Conservation (phyloP, 768 basidiomycete genomes). For the Gelatoporia subvermispora region DNA sequence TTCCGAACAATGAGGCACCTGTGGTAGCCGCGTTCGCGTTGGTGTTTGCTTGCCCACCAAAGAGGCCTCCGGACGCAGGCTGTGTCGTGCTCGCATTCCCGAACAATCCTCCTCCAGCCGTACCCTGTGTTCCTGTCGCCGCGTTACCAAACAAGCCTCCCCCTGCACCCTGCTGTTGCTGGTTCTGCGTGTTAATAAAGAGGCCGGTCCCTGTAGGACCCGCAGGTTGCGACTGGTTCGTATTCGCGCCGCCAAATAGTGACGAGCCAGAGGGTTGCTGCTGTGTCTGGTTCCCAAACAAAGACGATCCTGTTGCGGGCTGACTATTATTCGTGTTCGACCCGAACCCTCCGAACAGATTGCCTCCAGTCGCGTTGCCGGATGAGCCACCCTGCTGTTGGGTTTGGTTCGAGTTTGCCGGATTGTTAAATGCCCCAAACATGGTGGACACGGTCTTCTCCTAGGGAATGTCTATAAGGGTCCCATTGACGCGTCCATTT, state of each 20-base stretch:
- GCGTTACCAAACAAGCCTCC: not conserved
- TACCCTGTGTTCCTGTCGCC: not conserved
- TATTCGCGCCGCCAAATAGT: not conserved
- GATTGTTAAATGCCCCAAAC: constrained; percentile 2
- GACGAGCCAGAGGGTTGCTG: not conserved
- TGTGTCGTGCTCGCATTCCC: not conserved
- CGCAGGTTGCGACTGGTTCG: no score
- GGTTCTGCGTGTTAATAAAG: constrained; percentile 9
- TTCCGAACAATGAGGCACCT: no score
- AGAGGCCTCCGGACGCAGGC: not conserved
- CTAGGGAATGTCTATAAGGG: no score
- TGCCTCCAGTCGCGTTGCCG: not conserved
- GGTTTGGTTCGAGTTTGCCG: not conserved
- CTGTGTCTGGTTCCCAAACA: no score
- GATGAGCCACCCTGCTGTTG: constrained; percentile 1
- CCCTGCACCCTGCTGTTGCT: constrained; percentile 1
- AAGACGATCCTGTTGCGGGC: not conserved
- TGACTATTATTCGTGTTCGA: not conserved
- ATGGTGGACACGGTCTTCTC: not conserved
- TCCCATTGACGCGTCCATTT: no score
- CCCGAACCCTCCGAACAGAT: not conserved
- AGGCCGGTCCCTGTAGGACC: constrained; percentile 6
- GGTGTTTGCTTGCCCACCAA: not conserved
- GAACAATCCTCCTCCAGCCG: not conserved
- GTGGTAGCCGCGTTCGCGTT: not conserved